Conservation (phyloP, 148 eudicot species). For the Suaeda aralocaspica region DNA sequence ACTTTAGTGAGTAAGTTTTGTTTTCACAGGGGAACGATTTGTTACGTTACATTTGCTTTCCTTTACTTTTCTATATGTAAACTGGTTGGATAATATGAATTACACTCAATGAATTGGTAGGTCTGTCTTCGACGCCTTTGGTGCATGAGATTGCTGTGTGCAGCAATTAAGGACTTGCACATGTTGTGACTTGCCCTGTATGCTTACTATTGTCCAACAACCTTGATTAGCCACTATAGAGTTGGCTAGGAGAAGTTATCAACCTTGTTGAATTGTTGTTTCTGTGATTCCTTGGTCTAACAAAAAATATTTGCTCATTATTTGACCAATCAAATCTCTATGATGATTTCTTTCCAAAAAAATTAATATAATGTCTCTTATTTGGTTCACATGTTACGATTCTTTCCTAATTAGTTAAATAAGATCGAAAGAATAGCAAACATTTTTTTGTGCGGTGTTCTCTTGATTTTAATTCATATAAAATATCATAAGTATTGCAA, state of each 20-base stretch:
- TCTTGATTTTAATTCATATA: no score
- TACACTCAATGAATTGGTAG: neutral
- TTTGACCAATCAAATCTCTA: no score
- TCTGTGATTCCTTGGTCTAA: neutral
- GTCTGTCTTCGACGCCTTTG: neutral
- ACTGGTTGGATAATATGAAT: neutral
- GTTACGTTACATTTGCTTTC: neutral
- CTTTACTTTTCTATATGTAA: neutral
- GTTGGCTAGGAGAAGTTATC: neutral
- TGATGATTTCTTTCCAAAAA: no score
- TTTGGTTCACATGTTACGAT: neutral
- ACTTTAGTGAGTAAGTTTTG: neutral
- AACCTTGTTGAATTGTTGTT: neutral
- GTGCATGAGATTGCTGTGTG: neutral
- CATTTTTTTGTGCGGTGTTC: no score
- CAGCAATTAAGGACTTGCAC: neutral
- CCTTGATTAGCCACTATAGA: neutral
- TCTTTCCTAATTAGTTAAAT: neutral
- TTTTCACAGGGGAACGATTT: neutral
- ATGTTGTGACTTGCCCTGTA: neutral
- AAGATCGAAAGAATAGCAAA: neutral
- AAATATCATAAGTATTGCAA: no score
- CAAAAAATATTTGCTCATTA: no score
- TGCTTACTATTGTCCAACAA: neutral
- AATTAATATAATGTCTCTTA: neutral